These are phyloP conservation scores for Penicillium canescens DNA, from an alignment of 495 filamentous ascomycete species.

Conservation along the genomic window DNA sequence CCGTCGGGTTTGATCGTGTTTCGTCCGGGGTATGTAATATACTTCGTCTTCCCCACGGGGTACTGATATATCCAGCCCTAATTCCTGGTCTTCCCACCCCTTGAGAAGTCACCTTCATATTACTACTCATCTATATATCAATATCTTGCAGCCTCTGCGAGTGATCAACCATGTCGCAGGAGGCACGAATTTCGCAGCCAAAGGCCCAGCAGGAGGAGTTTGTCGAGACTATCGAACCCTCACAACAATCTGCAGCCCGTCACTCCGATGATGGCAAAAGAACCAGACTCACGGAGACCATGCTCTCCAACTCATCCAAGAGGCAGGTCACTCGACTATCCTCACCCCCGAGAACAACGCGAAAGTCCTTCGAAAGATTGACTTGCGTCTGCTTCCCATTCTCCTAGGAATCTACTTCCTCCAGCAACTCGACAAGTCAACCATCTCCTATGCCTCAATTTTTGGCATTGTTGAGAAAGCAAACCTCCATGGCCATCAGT, in stretches of 20 bases:
- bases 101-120: background rate
- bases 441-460: constrained; percentile 53
- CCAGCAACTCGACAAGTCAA: constrained; percentile 60
- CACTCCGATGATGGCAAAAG: background rate
- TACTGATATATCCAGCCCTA: constrained; percentile 10
- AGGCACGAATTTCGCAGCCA: constrained; percentile 10
- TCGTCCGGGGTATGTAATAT: constrained; percentile 24
- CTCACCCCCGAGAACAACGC: constrained; percentile 56
- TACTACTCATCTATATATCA: background rate
- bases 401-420: constrained; percentile 46
- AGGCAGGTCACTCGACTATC: constrained; percentile 37
- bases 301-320: constrained; percentile 45
- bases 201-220: constrained; percentile 37
- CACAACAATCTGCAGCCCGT: constrained; percentile 6
- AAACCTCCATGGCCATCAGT: constrained; percentile 48
- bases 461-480: constrained; percentile 49
- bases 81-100: background rate
- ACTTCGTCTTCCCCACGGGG: constrained; percentile 36
- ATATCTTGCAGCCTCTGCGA: background rate
- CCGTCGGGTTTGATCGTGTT: constrained; percentile 13
- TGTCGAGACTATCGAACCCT: constrained; percentile 35
- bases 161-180: constrained; percentile 25
- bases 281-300: constrained; percentile 34
- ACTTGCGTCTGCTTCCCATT: constrained; percentile 53
- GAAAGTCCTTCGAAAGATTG: constrained; percentile 52